phyloP scores from a whole-genome alignment of 805 yeast genomes.

The Millerozyma miso region DNA sequence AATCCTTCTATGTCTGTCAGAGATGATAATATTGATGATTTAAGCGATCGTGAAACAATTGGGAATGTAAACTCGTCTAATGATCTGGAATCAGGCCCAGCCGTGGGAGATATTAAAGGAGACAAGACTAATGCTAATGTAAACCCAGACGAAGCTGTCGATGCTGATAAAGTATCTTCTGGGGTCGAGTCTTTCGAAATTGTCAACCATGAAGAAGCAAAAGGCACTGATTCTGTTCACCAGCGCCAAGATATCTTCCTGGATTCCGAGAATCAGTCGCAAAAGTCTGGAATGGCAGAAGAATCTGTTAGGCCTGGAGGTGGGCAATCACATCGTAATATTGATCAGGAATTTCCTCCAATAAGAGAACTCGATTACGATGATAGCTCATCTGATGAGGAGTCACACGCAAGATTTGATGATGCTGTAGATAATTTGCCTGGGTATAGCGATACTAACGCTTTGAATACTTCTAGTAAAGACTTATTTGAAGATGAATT shows the following conservation, averaged over 20 bases:
- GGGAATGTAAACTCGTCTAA: constrained; percentile 18
- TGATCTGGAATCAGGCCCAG: constrained; percentile 12
- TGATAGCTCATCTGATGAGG: constrained; percentile 42
- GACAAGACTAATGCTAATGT: constrained; percentile 6
- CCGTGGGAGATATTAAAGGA: constrained; percentile 19
- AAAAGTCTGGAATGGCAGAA: constrained; percentile 3
- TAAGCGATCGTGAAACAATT: constrained; percentile 41
- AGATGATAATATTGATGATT: constrained; percentile 53
- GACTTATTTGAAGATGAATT: constrained; percentile 38
- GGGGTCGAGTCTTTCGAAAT: constrained; percentile 53
- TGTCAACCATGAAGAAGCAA: constrained; percentile 48
- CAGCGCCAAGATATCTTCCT: neutral
- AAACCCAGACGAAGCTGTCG: constrained; percentile 24
- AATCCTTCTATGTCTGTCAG: constrained; percentile 89
- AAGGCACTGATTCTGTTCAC: constrained; percentile 11
- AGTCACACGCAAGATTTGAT: constrained; percentile 32
- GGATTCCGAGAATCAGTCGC: neutral
- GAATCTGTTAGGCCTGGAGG: neutral
- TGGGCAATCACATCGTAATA: constrained; percentile 1
- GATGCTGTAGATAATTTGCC: constrained; percentile 32
- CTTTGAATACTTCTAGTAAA: constrained; percentile 5
- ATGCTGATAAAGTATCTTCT: constrained; percentile 38
- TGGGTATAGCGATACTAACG: constrained; percentile 15
- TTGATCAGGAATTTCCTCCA: constrained; percentile 57
- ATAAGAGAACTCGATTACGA: constrained; percentile 51